phyloP scores from a whole-genome alignment of 805 yeast genomes.

The Candida taoyuanica region DNA sequence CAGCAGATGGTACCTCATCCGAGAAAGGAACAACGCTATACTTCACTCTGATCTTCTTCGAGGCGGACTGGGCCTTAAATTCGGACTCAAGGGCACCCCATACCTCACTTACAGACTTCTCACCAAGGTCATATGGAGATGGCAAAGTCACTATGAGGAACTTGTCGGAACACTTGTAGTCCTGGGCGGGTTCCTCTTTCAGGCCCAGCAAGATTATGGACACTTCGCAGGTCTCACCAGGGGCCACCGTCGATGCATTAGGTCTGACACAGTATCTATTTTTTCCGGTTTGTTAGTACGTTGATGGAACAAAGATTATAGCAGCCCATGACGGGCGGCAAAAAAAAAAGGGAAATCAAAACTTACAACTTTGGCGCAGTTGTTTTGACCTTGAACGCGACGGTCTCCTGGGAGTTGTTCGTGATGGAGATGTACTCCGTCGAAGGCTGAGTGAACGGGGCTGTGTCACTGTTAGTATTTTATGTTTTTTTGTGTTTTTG shows the following conservation, averaged over 20 bases:
- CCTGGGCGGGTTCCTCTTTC: slow-evolving; percentile 65
- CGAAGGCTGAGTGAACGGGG: slow-evolving; percentile 69
- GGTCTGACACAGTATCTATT: slow-evolving; percentile 80
- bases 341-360: too few species aligned
- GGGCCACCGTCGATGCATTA: slow-evolving; percentile 74
- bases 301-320: too few species aligned
- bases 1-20: background rate
- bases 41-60: slow-evolving; percentile 65
- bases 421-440: slow-evolving; percentile 50
- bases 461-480: slow-evolving; percentile 32
- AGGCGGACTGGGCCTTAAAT: slow-evolving; percentile 48
- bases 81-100: slow-evolving; percentile 73
- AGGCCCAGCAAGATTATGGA: slow-evolving; percentile 84
- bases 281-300: slow-evolving; percentile 24
- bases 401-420: slow-evolving; percentile 54
- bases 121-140: slow-evolving; percentile 53
- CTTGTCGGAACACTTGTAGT: slow-evolving; percentile 83
- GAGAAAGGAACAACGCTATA: slow-evolving; percentile 28
- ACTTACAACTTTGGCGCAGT: slow-evolving; percentile 85
- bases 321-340: slow-evolving; percentile 8
- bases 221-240: slow-evolving; percentile 70
- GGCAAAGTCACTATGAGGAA: slow-evolving; percentile 87
- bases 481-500: too few species aligned
- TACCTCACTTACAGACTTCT: slow-evolving; percentile 55
- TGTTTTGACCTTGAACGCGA: slow-evolving; percentile 95